These are phyloP conservation scores for Colletotrichum endophyticum DNA, from an alignment of 2,329 filamentous ascomycete species.

Conservation along the genomic window DNA sequence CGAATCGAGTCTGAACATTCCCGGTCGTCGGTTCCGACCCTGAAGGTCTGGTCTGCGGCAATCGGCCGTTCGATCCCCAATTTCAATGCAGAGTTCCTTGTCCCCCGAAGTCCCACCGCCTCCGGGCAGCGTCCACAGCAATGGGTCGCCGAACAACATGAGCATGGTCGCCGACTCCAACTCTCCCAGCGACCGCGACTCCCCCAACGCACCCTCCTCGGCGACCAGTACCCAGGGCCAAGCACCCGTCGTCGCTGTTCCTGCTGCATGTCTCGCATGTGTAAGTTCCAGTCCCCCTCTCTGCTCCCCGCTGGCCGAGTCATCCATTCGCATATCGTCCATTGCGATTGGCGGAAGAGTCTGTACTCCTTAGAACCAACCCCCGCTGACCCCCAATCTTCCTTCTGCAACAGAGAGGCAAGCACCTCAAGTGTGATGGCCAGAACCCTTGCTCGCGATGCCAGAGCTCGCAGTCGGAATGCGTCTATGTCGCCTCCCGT, in stretches of 20 bases:
- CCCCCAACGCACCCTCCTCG: constrained; percentile 23
- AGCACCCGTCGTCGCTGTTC: constrained; percentile 43
- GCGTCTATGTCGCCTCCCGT: constrained; percentile 75
- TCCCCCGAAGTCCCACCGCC: constrained; percentile 7
- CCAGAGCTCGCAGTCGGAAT: constrained; percentile 60
- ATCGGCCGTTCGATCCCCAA: neutral
- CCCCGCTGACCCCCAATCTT: neutral
- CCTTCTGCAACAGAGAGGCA: constrained; percentile 48
- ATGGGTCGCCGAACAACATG: constrained; percentile 11
- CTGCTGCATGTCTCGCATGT: constrained; percentile 61
- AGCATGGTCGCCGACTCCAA: constrained; percentile 9
- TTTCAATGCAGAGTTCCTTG: constrained; percentile 7
- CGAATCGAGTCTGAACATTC: neutral
- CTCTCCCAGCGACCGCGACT: constrained; percentile 21
- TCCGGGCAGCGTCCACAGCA: constrained; percentile 13
- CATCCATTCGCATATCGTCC: neutral
- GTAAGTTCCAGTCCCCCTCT: constrained; percentile 42
- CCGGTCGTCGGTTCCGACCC: neutral
- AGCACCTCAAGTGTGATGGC: constrained; percentile 81
- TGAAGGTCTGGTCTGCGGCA: neutral
- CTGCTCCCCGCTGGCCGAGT: neutral
- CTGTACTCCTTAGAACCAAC: neutral
- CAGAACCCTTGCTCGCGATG: constrained; percentile 73
- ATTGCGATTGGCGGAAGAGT: neutral
- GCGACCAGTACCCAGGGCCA: constrained; percentile 22